Evolutionary conservation across 371 early-diverging fungal genomes (phyloP), one percentile per base, ranked within the genome.

Genomic region (Caulochytrium protostelioides): DNA sequence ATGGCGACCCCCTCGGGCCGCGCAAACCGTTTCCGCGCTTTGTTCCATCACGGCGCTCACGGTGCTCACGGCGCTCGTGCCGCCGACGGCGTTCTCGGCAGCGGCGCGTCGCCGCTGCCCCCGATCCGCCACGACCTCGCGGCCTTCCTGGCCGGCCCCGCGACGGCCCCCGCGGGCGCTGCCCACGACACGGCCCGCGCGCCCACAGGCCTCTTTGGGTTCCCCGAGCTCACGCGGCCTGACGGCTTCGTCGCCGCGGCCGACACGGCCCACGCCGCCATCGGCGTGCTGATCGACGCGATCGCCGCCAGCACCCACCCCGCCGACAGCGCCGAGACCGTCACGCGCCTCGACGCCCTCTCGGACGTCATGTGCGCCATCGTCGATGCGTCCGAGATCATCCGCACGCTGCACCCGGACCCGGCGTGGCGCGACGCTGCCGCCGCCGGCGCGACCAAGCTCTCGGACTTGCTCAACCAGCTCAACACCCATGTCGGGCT

Each of bases 391-490:
- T 77, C 83, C 0, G 95, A 95, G 51, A 71, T 95, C 15, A 58
- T 89, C n/a, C 70, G 89, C 26, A 81, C 81, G 39, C 73, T 79
- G 13, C 90, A 89, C 42, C 87, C 91, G 0, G 74, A 79, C 46
- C 43, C 37, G 33, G 45, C 38, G 12, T 77, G 72, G 44, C 62
- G 74, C 40, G 57, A 63, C 23, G 75, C 72, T 1, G 90, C 92
- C 3, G 78, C 85, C 49, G 47, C 62, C 4, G 82, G 75, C 0
- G 84, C 82, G 41, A 52, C 64, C 20, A 55, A 64, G 27, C 44
- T 92, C 41, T 76, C 72, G 21, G 72, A 71, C 5, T 83, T 74
- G 47, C 77, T 95, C 76, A 86, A 85, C 42, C 72, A 70, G 19
- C 65, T 95, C 14, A 95, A 95, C 49, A 91, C 89, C 0, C 75